These are phyloP conservation scores for Eimeria sp. DNA, from an alignment of 169 alveolate species.

Conservation along the genomic window DNA sequence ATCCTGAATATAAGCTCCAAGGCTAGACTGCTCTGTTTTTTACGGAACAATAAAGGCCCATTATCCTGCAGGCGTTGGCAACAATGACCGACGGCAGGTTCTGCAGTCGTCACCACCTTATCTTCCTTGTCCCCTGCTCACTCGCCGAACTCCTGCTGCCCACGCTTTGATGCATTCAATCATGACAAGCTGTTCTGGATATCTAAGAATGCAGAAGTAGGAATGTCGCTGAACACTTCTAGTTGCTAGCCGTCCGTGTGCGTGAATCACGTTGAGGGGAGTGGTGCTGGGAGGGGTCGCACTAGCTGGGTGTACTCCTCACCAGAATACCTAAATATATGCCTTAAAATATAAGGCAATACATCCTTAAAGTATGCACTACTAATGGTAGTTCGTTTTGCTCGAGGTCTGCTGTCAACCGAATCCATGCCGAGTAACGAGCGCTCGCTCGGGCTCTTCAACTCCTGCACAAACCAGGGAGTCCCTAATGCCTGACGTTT, in stretches of 20 bases:
- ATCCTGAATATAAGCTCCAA: not conserved
- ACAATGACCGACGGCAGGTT: not conserved
- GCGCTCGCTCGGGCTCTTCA: not conserved
- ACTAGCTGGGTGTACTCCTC: not conserved
- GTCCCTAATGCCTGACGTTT: not conserved
- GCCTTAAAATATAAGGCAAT: not conserved
- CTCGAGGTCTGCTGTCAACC: constrained; percentile 36
- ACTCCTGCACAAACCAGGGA: not conserved
- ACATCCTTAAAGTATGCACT: not conserved
- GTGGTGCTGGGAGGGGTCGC: not conserved
- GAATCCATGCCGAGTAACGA: constrained; percentile 30
- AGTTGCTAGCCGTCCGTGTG: constrained; percentile 29
- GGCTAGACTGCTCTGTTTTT: not conserved
- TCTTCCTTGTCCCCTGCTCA: not conserved
- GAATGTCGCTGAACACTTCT: not conserved
- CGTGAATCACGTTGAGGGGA: not conserved
- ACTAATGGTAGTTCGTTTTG: not conserved
- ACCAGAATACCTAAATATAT: not conserved
- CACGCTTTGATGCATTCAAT: not conserved
- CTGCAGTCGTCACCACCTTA: not conserved
- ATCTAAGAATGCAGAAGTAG: not conserved
- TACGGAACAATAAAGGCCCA: not conserved
- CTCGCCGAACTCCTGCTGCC: not conserved
- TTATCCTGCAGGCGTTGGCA: not conserved
- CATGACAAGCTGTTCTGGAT: not conserved